Evolutionary conservation across 1,284 basidiomycete genomes (phyloP), one percentile per base, ranked within the genome.

Genomic region (Gomphus bonarii): DNA sequence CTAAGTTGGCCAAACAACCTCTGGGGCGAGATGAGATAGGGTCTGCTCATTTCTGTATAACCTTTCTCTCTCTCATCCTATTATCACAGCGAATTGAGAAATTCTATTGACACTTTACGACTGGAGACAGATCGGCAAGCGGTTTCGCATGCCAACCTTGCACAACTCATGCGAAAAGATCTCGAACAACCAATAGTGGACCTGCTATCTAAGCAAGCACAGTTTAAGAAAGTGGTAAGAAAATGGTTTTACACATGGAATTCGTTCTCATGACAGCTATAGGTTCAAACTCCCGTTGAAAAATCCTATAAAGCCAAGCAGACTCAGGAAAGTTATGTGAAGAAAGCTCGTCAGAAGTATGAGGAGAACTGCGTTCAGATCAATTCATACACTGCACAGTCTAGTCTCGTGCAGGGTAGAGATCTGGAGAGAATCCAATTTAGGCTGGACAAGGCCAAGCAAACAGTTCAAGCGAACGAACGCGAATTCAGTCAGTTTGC

Each of bases 361-460:
- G 93, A 97, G 70, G 77, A 80, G 55, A 94, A 98, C 67, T 97
- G 95, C 70, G 78, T 97, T 61, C 84, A 88, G 61, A 95, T 98
- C 77, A 98, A 98, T 69, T 88, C 91, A 8, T 95, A 90, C 69
- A 95, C 94, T 3, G 95, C 95, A 1, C 94, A 97, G 71, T 84
- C 87, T 54, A 89, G 90, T 6, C 79, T 99, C 10, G 86, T 94
- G 20, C 95, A 99, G 70, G 97, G 95, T 36, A 86, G 85, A 63
- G 95, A 98, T 62, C 77, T 95, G 33, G 97, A 99, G 64, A 95
- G 92, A 73, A 84, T 97, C 42, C 81, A 85, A 51, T 67, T 81
- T 59, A 97, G 95, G 73, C 79, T 98, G 30, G 93, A 97, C 64
- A 83, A 88, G 50, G 91, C 91, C 0, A 85, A 93, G 63, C 84